phyloP scores from a whole-genome alignment of 23 red algal genomes.

The Gracilaria caudata region DNA sequence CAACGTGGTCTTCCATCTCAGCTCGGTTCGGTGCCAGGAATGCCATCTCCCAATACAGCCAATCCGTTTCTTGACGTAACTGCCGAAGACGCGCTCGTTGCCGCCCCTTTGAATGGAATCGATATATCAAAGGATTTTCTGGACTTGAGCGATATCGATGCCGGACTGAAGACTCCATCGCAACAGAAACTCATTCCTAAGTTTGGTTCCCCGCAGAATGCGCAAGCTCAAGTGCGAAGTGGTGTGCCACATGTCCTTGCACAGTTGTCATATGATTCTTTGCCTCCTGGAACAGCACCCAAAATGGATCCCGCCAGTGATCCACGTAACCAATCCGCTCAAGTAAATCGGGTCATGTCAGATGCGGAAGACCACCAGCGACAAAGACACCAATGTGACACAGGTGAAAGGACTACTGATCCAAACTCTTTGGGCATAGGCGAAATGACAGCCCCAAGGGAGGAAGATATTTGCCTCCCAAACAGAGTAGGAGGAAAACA shows the following conservation, averaged over 20 bases:
- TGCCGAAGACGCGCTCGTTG: not conserved
- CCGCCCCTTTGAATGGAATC: not conserved
- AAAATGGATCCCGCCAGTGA: not conserved
- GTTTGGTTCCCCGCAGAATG: not conserved
- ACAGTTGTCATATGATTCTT: not conserved
- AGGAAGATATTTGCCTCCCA: not conserved
- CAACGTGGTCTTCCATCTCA: not conserved
- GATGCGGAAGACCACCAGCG: not conserved
- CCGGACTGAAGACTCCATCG: not conserved
- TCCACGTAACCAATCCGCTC: not conserved
- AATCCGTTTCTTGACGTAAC: conserved; percentile 18
- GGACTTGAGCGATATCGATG: not conserved
- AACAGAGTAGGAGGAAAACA: not conserved
- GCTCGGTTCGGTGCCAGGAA: not conserved
- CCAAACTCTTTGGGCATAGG: not conserved
- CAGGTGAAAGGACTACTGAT: not conserved
- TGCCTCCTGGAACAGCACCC: not conserved
- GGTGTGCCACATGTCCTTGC: not conserved
- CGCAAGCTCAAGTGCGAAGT: not conserved
- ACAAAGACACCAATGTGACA: not conserved
- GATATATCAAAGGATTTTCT: conserved; percentile 27
- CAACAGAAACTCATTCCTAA: not conserved
- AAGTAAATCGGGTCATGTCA: not conserved
- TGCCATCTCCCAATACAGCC: conserved; percentile 22
- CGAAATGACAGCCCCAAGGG: not conserved